Base-by-base conservation (phyloP, 2,329 filamentous ascomycete genomes). In the Dactylellina leptospora region DNA sequence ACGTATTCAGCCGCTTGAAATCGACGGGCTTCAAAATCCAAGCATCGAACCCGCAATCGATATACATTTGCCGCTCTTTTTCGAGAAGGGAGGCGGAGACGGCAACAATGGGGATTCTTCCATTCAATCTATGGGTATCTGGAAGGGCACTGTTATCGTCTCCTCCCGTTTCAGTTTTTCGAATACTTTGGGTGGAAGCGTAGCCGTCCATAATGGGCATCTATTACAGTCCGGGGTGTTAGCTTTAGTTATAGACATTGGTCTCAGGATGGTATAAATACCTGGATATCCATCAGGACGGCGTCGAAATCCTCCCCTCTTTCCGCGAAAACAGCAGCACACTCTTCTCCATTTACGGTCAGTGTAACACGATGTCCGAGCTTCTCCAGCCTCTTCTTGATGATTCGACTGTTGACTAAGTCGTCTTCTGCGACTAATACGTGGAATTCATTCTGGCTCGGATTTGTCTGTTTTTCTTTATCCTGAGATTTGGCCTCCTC, bases 171-270 rank as follows among this genome's bases (percentile, higher is more conserved):
- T 96, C 92, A 58, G 85, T 87, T 0, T 86, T 87, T 23, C 92
- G 85, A 73, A 96, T 96, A 85, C 92, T 89, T 79, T 91, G 92
- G 0, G 92, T 90, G 13, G 91, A 92, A 2, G 85, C 87, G 23
- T 93, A 84, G 11, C 92, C 92, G 77, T 96, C 91, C 3, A 96
- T 90, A 28, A 96, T 95, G 16, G 92, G 92, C 92, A 96, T 96
- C 91, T 96, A 60, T 1, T 18, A 1, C 44, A 10, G n/a, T n/a
- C n/a, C n/a, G n/a, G n/a, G n/a, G n/a, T n/a, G n/a, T n/a, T n/a
- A n/a, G n/a, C n/a, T n/a, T n/a, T 16, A n/a, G 18, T 38, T 48
- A 30, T 50, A 48, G 13, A 69, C 59, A 74, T 51, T 45, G 27
- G 18, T n/a, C 11, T 53, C 28, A 5, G 70, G 40, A 3, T 27